Percentiles rank a stretch among this genome's conserved stretches.
phyloP scores from a whole-genome alignment of 1,284 basidiomycete species.

The Laetiporus sulphureus region DNA sequence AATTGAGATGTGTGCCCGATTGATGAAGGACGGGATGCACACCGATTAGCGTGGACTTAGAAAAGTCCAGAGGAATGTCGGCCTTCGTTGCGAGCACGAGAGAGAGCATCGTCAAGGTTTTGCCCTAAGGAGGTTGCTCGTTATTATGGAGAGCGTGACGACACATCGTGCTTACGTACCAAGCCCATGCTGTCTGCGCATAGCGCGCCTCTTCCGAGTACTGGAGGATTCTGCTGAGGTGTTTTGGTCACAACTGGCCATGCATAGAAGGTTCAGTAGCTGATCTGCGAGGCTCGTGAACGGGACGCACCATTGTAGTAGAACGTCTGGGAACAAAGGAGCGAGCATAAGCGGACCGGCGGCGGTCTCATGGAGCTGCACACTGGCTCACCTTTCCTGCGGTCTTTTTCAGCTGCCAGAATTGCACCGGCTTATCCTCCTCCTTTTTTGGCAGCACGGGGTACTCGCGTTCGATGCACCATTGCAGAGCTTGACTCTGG shows the following conservation, averaged over 20 bases:
- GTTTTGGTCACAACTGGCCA: conserved; percentile 71
- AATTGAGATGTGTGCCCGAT: conserved; percentile 5
- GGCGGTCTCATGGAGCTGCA: neutral
- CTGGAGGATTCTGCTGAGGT: conserved; percentile 59
- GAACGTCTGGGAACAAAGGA: conserved; percentile 33
- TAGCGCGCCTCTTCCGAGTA: conserved; percentile 75
- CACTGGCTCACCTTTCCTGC: conserved; percentile 38
- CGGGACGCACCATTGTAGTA: conserved; percentile 59
- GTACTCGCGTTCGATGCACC: conserved; percentile 76
- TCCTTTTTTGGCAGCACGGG: conserved; percentile 62
- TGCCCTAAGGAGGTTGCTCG: conserved; percentile 44
- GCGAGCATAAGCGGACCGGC: too few species aligned
- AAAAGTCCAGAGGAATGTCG: conserved; percentile 50
- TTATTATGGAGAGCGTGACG: neutral
- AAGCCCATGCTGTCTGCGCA: conserved; percentile 88
- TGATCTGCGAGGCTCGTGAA: neutral
- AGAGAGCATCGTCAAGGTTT: conserved; percentile 78
- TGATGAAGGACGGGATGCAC: conserved; percentile 14
- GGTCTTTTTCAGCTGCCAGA: conserved; percentile 69
- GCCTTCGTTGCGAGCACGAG: conserved; percentile 70
- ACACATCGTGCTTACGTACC: conserved; percentile 19
- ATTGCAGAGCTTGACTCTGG: conserved; percentile 69
- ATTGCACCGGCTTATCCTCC: conserved; percentile 73
- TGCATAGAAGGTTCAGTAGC: neutral
- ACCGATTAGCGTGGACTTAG: conserved; percentile 73